phyloP scores from a whole-genome alignment of 225 moss, liverwort and hornwort species.

The Antitrichia curtipendula region DNA sequence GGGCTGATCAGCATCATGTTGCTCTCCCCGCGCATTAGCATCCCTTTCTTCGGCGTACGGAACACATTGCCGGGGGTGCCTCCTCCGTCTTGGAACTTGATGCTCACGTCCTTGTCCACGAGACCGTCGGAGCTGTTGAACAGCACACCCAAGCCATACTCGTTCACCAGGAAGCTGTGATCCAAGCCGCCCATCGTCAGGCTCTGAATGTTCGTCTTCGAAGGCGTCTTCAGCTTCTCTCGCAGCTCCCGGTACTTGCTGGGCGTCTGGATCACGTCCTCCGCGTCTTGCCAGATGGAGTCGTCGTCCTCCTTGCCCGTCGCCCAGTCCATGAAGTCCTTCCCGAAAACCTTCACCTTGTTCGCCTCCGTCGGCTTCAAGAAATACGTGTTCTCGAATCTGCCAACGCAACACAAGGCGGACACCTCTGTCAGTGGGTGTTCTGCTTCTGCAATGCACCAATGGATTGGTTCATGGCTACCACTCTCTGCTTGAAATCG shows the following conservation, averaged over 20 bases:
- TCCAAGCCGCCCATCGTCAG: slow-evolving; percentile 83
- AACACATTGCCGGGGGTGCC: slow-evolving; percentile 21
- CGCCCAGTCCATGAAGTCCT: slow-evolving; percentile 95
- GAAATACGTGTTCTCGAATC: slow-evolving; percentile 80
- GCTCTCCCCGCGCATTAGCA: slow-evolving; percentile 79
- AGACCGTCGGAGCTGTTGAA: slow-evolving; percentile 55
- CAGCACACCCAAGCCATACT: slow-evolving; percentile 71
- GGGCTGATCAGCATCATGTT: slow-evolving; percentile 95
- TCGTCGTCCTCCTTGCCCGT: slow-evolving; percentile 80
- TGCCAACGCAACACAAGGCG: neutral
- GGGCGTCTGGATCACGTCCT: slow-evolving; percentile 49
- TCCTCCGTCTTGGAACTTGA: slow-evolving; percentile 33
- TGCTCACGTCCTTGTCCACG: slow-evolving; percentile 45
- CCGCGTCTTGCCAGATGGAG: slow-evolving; percentile 83
- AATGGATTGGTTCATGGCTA: neutral
- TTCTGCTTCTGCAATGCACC: neutral
- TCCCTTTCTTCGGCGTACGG: slow-evolving; percentile 81
- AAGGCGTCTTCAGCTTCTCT: slow-evolving; percentile 67
- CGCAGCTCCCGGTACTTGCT: slow-evolving; percentile 44
- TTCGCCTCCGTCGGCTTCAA: slow-evolving; percentile 74
- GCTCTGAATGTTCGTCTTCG: slow-evolving; percentile 68
- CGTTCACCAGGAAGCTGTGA: slow-evolving; percentile 79
- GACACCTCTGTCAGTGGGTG: neutral
- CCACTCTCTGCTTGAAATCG: neutral
- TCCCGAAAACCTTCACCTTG: slow-evolving; percentile 88